These are phyloP conservation scores for Ploettnerulaceae sp. DNA, from an alignment of 2,329 filamentous ascomycete species.

Conservation along the genomic window DNA sequence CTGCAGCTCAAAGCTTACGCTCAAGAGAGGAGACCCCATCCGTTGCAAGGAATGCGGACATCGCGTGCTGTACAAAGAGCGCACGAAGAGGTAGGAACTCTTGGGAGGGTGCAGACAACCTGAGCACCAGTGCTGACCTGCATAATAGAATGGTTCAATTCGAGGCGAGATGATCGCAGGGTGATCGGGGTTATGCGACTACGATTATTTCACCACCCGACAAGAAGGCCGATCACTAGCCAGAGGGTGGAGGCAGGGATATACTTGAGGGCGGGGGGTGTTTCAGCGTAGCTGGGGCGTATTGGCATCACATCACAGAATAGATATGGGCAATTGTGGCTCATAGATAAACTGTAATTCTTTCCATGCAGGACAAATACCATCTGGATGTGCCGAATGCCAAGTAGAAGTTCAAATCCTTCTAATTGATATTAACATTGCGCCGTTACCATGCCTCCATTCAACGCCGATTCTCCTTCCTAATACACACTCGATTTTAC, in stretches of 20 bases:
- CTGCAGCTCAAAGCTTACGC: conserved; percentile 70
- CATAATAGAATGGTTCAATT: conserved; percentile 88
- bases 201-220: no score
- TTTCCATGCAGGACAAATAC: neutral
- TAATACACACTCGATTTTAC: conserved; percentile 15
- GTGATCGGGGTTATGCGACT: neutral
- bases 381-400: neutral
- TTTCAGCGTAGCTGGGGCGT: conserved; percentile 13
- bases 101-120: neutral
- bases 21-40: conserved; percentile 76
- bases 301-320: conserved; percentile 6
- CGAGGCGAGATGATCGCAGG: conserved; percentile 67
- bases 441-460: conserved; percentile 31
- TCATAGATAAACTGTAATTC: neutral
- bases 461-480: conserved; percentile 19
- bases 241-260: neutral
- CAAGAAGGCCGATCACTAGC: no score
- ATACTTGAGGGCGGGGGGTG: neutral
- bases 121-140: conserved; percentile 22
- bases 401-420: conserved; percentile 1
- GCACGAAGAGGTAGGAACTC: conserved; percentile 79
- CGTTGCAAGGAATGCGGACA: conserved; percentile 91
- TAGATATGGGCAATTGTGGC: neutral
- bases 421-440: conserved; percentile 29
- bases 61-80: conserved; percentile 93